These are phyloP conservation scores for Blastomyces silverae DNA, from an alignment of 2,329 filamentous ascomycete genomes.

Conservation along the genomic window DNA sequence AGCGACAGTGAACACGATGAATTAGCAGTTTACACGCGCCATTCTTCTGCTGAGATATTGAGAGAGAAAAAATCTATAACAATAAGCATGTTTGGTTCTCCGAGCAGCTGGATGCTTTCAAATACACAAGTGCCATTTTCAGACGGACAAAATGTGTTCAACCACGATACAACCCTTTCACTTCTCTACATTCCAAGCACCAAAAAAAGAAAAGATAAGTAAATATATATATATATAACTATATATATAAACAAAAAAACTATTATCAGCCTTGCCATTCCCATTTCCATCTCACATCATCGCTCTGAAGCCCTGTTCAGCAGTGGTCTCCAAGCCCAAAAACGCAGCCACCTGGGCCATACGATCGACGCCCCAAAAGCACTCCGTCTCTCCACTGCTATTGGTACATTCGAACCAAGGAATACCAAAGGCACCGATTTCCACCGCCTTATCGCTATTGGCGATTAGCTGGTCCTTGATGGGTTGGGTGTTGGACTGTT, in stretches of 20 bases:
- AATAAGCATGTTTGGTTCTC: not conserved
- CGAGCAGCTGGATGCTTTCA: not conserved
- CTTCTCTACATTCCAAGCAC: no score
- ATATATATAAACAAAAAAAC: no score
- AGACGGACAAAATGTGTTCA: no score
- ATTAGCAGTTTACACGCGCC: not conserved
- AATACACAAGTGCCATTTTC: not conserved
- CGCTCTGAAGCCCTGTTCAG: slow-evolving; percentile 30
- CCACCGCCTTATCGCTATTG: slow-evolving; percentile 49
- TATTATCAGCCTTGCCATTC: not conserved
- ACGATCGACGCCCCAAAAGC: slow-evolving; percentile 57
- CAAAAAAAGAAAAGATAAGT: no score
- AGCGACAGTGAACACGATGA: not conserved
- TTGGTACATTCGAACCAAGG: slow-evolving; percentile 56
- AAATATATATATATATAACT: no score
- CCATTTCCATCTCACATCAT: slow-evolving; percentile 1
- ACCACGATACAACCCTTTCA: no score
- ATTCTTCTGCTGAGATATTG: not conserved
- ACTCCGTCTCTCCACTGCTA: slow-evolving; percentile 47
- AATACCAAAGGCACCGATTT: slow-evolving; percentile 53
- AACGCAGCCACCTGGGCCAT: slow-evolving; percentile 50
- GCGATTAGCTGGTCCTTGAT: slow-evolving; percentile 43
- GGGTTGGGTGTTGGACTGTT: slow-evolving; percentile 30
- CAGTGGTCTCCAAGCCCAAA: slow-evolving; percentile 43
- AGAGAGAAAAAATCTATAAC: not conserved